Percentiles rank a stretch among this genome's conserved stretches.
phyloP scores from a whole-genome alignment of 2,329 filamentous ascomycete species.

The Hypoxylon rubiginosum region DNA sequence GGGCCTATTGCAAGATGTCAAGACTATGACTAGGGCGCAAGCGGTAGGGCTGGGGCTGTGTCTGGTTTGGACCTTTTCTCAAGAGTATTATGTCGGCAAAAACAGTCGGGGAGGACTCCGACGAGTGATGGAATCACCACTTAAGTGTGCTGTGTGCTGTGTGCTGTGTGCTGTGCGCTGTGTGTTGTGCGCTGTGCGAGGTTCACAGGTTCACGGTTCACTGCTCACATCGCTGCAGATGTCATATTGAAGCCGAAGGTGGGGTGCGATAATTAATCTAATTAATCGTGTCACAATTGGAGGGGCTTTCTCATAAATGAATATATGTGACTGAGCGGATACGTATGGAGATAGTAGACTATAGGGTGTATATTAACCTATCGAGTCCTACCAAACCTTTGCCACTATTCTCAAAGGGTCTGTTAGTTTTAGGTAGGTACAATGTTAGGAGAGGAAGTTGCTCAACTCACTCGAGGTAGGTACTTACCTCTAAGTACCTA shows the following conservation, averaged over 20 bases:
- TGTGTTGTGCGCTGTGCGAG: background rate
- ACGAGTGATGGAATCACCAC: constrained; percentile 13
- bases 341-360: background rate
- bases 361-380: background rate
- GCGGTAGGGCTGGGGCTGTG: background rate
- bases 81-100: background rate
- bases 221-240: constrained; percentile 1
- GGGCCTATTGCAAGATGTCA: constrained; percentile 20
- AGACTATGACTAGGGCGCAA: constrained; percentile 10
- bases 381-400: too few relatives aligned
- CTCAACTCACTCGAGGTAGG: background rate
- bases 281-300: background rate
- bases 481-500: background rate
- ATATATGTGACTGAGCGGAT: background rate
- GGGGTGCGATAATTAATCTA: constrained; percentile 39
- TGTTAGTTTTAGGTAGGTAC: background rate
- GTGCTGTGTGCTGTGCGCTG: background rate
- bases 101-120: constrained; percentile 17
- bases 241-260: constrained; percentile 16
- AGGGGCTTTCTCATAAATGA: background rate
- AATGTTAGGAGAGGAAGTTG: background rate
- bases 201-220: background rate
- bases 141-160: background rate
- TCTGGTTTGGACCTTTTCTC: background rate
- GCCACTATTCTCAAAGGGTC: background rate